Evolutionary conservation across 129 eudicot genomes (phyloP), one percentile per base, ranked within the genome.

Genomic region (Flaveria linearis): DNA sequence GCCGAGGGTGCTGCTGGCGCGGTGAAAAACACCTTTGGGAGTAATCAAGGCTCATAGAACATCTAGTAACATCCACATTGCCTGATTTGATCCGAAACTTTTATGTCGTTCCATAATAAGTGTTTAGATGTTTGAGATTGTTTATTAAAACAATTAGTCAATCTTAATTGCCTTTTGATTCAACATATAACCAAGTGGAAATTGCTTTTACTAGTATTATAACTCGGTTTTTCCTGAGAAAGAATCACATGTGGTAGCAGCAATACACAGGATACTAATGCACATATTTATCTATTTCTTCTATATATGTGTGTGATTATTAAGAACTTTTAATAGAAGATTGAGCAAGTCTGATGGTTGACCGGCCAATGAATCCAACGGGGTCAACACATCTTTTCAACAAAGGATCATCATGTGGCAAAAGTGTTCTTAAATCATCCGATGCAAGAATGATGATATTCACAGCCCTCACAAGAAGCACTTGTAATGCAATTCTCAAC

Each of bases 351-450:
- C 82, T 75, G 43, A 92, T 25, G 53, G 87, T 83, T 64, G 88
- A 90, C 77, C 90, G 78, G 89, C 92, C 68, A 92, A 83, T 7
- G 93, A 87, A 86, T 92, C 96, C 83, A 87, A 47, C 2, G 97
- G 97, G 97, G 72, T 88, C 92, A n/a, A 90, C 28, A 56, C 98
- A 90, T 82, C 82, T 88, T 78, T 68, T 90, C 65, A 83, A 81
- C 60, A 88, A 82, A 69, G 95, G 98, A 76, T 93, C 97, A 75
- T 90, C 86, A 5, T 25, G 78, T 25, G 98, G 95, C 81, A 90
- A 85, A 67, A 90, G 83, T 39, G 49, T 80, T 36, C 68, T 80
- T 63, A 86, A 18, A 49, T 90, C 88, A 82, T 92, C 95, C 9
- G 88, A 86, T 60, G 95, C 94, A 28, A 92, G 85, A 65, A 88